A percentile compares a stretch with the other conserved stretches of the same genome.
These are phyloP conservation scores for Barnettozyma siamensis DNA, from an alignment of 805 yeast species.

Conservation along the genomic window DNA sequence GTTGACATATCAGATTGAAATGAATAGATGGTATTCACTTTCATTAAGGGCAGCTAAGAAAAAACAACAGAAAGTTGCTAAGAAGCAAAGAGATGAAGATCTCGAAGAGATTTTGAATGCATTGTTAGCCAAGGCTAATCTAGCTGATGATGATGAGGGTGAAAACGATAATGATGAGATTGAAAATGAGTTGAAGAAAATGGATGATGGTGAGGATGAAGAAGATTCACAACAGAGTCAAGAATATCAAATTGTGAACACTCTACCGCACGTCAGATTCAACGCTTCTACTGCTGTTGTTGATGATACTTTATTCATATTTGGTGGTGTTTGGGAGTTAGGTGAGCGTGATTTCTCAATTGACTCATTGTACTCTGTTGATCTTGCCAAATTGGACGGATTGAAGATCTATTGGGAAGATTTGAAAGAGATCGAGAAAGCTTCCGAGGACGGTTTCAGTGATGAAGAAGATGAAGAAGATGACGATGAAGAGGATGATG, in stretches of 20 bases:
- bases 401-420: conserved; percentile 89
- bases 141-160: conserved; percentile 40
- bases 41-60: conserved; percentile 57
- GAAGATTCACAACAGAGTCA: conserved; percentile 1
- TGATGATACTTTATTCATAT: conserved; percentile 77
- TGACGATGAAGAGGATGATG: conserved; percentile 57
- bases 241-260: conserved; percentile 41
- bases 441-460: conserved; percentile 34
- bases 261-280: conserved; percentile 83
- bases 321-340: conserved; percentile 85
- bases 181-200: conserved; percentile 43
- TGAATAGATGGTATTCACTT: conserved; percentile 83
- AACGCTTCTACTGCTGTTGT: conserved; percentile 81
- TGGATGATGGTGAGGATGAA: conserved; percentile 26
- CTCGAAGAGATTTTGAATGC: conserved; percentile 75
- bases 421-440: conserved; percentile 46
- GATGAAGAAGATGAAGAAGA: conserved; percentile 45
- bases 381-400: conserved; percentile 83
- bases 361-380: conserved; percentile 82
- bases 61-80: conserved; percentile 41
- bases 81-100: conserved; percentile 50
- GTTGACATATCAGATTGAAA: conserved; percentile 75
- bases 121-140: conserved; percentile 66
- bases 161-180: conserved; percentile 38
- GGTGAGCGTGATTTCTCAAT: conserved; percentile 82